A percentile compares a stretch with the other conserved stretches of the same genome.
Evolutionary conservation across 345 rosid genomes (phyloP).

Genomic region (Bruguiera gymnorhiza): DNA sequence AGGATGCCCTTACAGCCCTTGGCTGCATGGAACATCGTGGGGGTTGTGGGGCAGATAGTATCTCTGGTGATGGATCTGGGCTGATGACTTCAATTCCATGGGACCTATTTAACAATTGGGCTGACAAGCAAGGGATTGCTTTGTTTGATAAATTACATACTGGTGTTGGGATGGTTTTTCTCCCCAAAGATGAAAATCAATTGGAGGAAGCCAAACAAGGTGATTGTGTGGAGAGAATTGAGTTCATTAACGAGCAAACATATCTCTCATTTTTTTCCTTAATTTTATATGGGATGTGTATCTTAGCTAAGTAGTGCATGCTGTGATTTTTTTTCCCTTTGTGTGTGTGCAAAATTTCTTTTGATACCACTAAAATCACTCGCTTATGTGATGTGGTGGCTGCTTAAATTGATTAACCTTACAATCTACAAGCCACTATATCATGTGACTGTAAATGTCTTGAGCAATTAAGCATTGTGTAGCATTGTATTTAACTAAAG

Average conservation of each 20-base stretch:
- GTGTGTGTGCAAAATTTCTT: neutral
- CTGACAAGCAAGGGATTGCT: conserved; percentile 62
- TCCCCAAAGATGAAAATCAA: conserved; percentile 62
- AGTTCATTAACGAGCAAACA: neutral
- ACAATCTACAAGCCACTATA: no score
- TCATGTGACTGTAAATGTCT: no score
- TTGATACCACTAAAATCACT: neutral
- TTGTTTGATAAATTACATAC: conserved; percentile 78
- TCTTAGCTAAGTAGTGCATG: neutral
- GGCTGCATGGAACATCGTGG: conserved; percentile 99
- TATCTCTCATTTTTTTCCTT: neutral
- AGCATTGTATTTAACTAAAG: no score
- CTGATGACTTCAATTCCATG: conserved; percentile 97
- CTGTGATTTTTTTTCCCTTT: neutral
- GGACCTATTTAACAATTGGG: conserved; percentile 83
- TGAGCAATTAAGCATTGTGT: no score
- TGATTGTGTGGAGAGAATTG: conserved; percentile 23
- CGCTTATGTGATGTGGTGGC: neutral
- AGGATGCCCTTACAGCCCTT: conserved; percentile 86
- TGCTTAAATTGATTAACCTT: neutral
- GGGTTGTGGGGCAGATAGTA: conserved; percentile 98
- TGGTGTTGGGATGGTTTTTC: conserved; percentile 95
- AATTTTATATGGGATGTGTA: neutral
- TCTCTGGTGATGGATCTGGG: conserved; percentile 98
- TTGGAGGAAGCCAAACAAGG: conserved; percentile 81